Percentiles rank a stretch among this genome's conserved stretches.
phyloP scores from a whole-genome alignment of 352 stramenopile species.

The Globisporangium paroecandrum region DNA sequence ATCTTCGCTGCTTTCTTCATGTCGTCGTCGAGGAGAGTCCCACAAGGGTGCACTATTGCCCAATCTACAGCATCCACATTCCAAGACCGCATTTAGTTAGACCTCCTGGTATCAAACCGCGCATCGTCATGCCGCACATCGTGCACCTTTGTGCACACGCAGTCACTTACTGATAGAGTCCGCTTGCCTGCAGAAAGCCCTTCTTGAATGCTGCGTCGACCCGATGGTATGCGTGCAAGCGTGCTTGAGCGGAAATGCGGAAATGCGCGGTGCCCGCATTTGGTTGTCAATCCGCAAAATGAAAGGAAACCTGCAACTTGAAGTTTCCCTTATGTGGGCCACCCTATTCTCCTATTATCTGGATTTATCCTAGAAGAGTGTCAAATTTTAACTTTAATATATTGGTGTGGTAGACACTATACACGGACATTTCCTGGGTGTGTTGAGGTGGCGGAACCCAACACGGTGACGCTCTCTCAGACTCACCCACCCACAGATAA shows the following conservation, averaged over 20 bases:
- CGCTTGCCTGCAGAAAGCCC: neutral
- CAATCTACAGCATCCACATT: neutral
- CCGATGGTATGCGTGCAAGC: neutral
- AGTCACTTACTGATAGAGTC: neutral
- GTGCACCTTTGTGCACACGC: neutral
- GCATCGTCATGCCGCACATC: neutral
- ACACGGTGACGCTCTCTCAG: neutral
- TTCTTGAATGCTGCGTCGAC: neutral
- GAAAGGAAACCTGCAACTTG: slow-evolving; percentile 2
- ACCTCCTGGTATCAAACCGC: neutral
- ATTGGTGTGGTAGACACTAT: neutral
- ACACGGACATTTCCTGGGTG: neutral
- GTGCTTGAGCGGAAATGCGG: neutral
- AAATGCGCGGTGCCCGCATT: neutral
- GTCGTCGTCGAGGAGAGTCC: neutral
- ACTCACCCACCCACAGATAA: neutral
- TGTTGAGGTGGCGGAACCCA: slow-evolving; percentile 2
- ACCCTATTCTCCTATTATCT: neutral
- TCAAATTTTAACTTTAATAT: too few species aligned
- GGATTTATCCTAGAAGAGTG: too few species aligned
- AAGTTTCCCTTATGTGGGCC: neutral
- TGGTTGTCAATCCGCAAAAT: neutral
- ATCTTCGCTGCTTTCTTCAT: neutral
- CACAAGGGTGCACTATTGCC: neutral
- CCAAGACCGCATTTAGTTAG: neutral